Evolutionary conservation across 352 stramenopile genomes (phyloP).

Genomic region (Phytophthora pisi): DNA sequence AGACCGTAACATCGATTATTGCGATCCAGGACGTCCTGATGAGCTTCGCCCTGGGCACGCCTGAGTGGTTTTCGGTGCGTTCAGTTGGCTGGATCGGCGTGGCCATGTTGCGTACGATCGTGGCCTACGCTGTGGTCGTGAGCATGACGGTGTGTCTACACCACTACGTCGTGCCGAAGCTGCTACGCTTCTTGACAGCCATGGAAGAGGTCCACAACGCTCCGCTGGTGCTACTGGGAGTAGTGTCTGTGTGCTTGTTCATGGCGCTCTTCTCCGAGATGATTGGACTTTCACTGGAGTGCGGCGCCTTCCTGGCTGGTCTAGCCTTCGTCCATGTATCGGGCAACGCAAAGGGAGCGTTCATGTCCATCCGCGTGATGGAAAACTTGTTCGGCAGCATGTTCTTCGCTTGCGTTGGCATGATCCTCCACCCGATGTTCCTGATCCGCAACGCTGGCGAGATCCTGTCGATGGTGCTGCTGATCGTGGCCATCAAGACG

Average conservation of each 20-base stretch:
- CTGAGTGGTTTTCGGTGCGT: conserved; percentile 84
- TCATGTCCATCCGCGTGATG: conserved; percentile 87
- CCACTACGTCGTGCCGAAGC: conserved; percentile 66
- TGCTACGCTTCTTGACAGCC: conserved; percentile 72
- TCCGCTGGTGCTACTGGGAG: conserved; percentile 76
- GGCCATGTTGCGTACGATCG: conserved; percentile 66
- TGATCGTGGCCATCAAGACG: conserved; percentile 83
- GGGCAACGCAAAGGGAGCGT: conserved; percentile 64
- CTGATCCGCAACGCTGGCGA: conserved; percentile 74
- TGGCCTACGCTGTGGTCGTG: conserved; percentile 78
- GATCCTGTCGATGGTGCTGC: conserved; percentile 83
- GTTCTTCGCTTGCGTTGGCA: conserved; percentile 89
- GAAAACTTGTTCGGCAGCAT: conserved; percentile 90
- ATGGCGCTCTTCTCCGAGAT: conserved; percentile 87
- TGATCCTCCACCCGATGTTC: conserved; percentile 89
- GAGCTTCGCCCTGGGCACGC: conserved; percentile 85
- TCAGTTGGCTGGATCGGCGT: conserved; percentile 77
- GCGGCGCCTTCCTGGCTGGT: conserved; percentile 81
- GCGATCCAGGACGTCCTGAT: conserved; percentile 86
- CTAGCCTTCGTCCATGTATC: conserved; percentile 82
- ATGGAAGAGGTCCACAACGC: conserved; percentile 88
- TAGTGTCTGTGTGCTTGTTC: conserved; percentile 85
- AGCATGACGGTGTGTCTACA: conserved; percentile 73
- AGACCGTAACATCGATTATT: conserved; percentile 88
- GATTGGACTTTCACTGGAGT: conserved; percentile 84